A percentile compares a stretch with the other conserved stretches of the same genome.
These are phyloP conservation scores for Leptodermis oblonga DNA, from an alignment of 257 asterid species.

Conservation along the genomic window DNA sequence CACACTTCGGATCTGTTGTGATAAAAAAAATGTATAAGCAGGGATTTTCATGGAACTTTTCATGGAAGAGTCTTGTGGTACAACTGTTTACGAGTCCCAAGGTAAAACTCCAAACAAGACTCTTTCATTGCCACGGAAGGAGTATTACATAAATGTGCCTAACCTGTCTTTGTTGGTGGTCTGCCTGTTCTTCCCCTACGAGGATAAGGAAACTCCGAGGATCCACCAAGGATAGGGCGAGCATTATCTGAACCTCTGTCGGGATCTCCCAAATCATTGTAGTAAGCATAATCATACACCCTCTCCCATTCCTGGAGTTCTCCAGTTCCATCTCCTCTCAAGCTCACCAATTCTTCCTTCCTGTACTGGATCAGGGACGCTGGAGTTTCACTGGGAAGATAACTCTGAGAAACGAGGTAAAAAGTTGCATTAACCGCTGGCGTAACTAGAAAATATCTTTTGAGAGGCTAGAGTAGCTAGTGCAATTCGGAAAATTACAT, in stretches of 20 bases:
- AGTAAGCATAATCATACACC: slow-evolving; percentile 33
- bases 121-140: too few species aligned
- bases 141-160: too few species aligned
- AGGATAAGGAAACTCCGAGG: slow-evolving; percentile 33
- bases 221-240: slow-evolving; percentile 35
- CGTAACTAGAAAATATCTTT: too few species aligned
- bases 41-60: too few species aligned
- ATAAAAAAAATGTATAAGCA: too few species aligned
- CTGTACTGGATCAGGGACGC: slow-evolving; percentile 16
- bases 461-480: background rate
- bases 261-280: slow-evolving; percentile 37
- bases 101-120: background rate
- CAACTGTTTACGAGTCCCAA: background rate
- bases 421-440: too few species aligned
- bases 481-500: too few species aligned
- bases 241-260: slow-evolving; percentile 17
- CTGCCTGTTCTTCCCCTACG: slow-evolving; percentile 75
- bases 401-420: slow-evolving; percentile 12
- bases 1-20: slow-evolving; percentile 23
- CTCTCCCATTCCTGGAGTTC: slow-evolving; percentile 39
- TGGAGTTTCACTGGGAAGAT: slow-evolving; percentile 39
- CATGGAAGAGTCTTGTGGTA: too few species aligned
- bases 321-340: slow-evolving; percentile 35
- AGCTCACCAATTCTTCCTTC: slow-evolving; percentile 23
- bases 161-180: slow-evolving; percentile 30